phyloP scores from a whole-genome alignment of 2,329 filamentous ascomycete genomes.

The Apiospora koreana region DNA sequence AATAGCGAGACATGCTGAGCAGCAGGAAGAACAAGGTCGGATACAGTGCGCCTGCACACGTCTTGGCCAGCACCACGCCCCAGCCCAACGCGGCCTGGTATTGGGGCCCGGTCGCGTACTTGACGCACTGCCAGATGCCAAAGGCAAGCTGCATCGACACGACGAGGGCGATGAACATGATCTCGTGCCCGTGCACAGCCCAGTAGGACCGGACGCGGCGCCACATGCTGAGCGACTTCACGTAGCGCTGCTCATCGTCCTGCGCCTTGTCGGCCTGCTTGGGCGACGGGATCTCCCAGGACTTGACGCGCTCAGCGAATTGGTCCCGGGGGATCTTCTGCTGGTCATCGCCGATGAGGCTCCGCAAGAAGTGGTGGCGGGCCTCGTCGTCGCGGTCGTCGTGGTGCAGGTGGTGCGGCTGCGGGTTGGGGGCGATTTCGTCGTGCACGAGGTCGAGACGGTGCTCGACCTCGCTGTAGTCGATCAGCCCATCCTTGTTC shows the following conservation, averaged over 20 bases:
- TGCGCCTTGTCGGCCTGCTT: conserved; percentile 48
- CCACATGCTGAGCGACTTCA: conserved; percentile 45
- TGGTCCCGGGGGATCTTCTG: conserved; percentile 46
- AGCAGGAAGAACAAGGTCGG: conserved; percentile 61
- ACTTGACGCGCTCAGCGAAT: conserved; percentile 44
- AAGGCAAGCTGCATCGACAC: conserved; percentile 49
- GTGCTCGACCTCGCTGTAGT: conserved; percentile 21
- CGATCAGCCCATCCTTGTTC: conserved; percentile 52
- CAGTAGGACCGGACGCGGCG: conserved; percentile 53
- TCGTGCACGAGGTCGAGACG: conserved; percentile 53
- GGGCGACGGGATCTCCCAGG: conserved; percentile 50
- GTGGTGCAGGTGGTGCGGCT: conserved; percentile 45
- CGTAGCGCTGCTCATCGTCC: conserved; percentile 46
- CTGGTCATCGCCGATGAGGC: conserved; percentile 40
- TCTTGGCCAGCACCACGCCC: conserved; percentile 58
- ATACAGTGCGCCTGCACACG: conserved; percentile 54
- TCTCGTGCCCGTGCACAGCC: conserved; percentile 55
- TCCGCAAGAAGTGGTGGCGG: conserved; percentile 53
- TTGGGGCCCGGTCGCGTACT: conserved; percentile 45
- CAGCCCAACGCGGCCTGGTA: conserved; percentile 55
- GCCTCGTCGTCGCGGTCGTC: conserved; percentile 37
- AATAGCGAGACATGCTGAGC: conserved; percentile 58
- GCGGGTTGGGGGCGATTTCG: conserved; percentile 48
- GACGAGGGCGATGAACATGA: conserved; percentile 50
- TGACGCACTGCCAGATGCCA: conserved; percentile 57